Conservation (phyloP, 345 rosid species). For the Bruguiera parviflora region DNA sequence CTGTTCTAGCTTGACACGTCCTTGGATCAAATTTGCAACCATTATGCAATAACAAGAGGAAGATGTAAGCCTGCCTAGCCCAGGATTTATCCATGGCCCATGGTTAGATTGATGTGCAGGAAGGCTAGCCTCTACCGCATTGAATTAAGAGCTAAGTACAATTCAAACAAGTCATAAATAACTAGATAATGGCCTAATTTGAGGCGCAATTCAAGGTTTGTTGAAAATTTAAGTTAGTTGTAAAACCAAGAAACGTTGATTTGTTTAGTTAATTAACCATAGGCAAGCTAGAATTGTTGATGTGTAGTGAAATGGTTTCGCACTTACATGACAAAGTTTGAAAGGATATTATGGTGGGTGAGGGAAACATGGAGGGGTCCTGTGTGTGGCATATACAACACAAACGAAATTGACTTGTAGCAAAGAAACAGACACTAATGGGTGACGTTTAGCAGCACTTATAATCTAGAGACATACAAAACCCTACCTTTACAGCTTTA, state of each 20-base stretch:
- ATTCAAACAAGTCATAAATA: conserved; percentile 18
- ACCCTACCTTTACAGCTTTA: not conserved
- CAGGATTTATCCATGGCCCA: too few relatives aligned
- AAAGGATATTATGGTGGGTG: conserved; percentile 6
- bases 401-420: conserved; percentile 25
- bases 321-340: conserved; percentile 17
- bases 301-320: not conserved
- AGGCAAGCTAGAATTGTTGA: not conserved
- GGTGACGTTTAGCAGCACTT: conserved; percentile 15
- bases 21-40: too few relatives aligned
- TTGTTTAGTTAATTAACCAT: not conserved
- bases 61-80: too few relatives aligned
- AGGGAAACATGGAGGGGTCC: conserved; percentile 39
- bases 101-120: too few relatives aligned
- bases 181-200: conserved; percentile 33
- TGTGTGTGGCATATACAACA: conserved; percentile 21
- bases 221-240: conserved; percentile 16
- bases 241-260: not conserved
- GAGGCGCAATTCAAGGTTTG: conserved; percentile 54
- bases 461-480: conserved; percentile 11
- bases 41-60: too few relatives aligned
- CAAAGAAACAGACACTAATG: not conserved
- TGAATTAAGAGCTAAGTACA: conserved; percentile 15
- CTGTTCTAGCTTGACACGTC: too few relatives aligned
- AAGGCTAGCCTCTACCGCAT: not conserved